phyloP scores from a whole-genome alignment of 805 yeast species.

The Kazachstania taianensis region DNA sequence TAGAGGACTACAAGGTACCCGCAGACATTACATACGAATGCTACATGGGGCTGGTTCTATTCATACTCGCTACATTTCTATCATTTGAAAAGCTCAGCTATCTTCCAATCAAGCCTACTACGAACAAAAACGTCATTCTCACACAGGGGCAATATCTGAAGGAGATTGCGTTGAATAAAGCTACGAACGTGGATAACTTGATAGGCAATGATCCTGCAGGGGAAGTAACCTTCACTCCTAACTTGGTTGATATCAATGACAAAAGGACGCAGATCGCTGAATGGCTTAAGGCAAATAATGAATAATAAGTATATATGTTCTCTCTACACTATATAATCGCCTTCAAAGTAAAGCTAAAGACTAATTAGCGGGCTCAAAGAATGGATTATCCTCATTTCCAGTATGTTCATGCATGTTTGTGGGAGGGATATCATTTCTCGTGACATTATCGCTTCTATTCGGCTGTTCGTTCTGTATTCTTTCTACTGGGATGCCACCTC shows the following conservation, averaged over 20 bases:
- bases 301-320: not conserved
- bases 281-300: constrained; percentile 11
- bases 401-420: too few species aligned
- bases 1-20: constrained; percentile 15
- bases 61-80: constrained; percentile 16
- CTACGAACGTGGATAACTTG: constrained; percentile 23
- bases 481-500: too few species aligned
- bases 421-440: too few species aligned
- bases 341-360: not conserved
- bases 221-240: constrained; percentile 21
- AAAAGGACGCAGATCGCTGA: constrained; percentile 17
- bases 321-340: not conserved
- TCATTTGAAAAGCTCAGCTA: constrained; percentile 20
- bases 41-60: constrained; percentile 15
- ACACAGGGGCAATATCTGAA: constrained; percentile 19
- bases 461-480: too few species aligned
- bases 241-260: constrained; percentile 19
- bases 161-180: constrained; percentile 23
- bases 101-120: constrained; percentile 15
- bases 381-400: constrained; percentile 3
- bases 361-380: constrained; percentile 1
- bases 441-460: too few species aligned
- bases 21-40: constrained; percentile 25
- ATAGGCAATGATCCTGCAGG: constrained; percentile 24
- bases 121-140: constrained; percentile 7